phyloP scores from a whole-genome alignment of 2,329 filamentous ascomycete species.

The Aquanectria penicillioides region DNA sequence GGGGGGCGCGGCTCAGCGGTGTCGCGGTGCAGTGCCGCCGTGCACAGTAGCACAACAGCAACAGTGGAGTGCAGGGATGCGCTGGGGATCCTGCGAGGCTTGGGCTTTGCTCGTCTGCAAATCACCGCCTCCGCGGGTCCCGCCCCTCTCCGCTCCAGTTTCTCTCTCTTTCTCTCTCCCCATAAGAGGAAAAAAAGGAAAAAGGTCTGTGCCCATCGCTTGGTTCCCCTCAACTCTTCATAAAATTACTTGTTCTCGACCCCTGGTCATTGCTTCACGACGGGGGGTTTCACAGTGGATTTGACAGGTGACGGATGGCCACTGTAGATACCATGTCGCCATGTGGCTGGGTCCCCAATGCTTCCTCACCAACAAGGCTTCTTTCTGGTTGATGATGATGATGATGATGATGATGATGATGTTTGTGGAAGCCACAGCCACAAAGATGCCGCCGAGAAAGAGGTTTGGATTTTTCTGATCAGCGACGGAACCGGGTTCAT shows the following conservation, averaged over 20 bases:
- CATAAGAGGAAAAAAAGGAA: too few species aligned
- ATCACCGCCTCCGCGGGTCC: slow-evolving; percentile 1
- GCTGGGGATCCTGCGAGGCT: neutral
- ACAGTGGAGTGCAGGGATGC: slow-evolving; percentile 3
- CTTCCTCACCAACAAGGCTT: neutral
- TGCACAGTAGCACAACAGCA: too few species aligned
- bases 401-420: neutral
- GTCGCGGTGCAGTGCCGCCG: too few species aligned
- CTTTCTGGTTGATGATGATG: neutral
- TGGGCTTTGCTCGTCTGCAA: slow-evolving; percentile 1
- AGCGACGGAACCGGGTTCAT: too few species aligned
- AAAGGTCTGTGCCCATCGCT: neutral
- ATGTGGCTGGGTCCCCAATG: neutral
- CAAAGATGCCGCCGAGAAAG: too few species aligned
- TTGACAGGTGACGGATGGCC: neutral
- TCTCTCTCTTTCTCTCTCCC: neutral
- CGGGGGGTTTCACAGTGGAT: neutral
- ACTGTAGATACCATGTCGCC: too few species aligned
- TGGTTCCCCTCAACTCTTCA: neutral
- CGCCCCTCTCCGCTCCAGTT: neutral
- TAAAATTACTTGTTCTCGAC: neutral
- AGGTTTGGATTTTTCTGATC: too few species aligned
- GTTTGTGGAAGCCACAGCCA: neutral
- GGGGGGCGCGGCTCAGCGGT: neutral
- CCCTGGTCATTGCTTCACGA: neutral